Base-by-base conservation (phyloP, 1,284 basidiomycete genomes). In the Coriolopsis trogii region DNA sequence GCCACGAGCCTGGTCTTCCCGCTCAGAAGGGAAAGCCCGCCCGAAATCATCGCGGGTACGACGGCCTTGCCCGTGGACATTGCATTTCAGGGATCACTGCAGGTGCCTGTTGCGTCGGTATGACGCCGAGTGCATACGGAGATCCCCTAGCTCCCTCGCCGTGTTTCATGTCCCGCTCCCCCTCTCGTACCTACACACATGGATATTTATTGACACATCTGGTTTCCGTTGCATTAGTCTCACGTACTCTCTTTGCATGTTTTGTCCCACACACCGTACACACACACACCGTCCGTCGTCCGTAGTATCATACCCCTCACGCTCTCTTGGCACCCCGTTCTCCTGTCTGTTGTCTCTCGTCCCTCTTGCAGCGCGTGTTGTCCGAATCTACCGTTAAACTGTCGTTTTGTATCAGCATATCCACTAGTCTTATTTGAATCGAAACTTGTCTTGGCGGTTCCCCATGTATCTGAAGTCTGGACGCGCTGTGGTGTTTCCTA, bases 361-460 rank as follows among this genome's bases (percentile, higher is more conserved):
- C 48, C 44, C n/a, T 41, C 38, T 41, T 23, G 33, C 24, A 36
- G 34, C 28, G 13, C 29, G 33, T 41, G 15, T n/a, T n/a, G n/a
- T n/a, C n/a, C n/a, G n/a, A n/a, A n/a, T n/a, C n/a, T n/a, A n/a
- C n/a, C n/a, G n/a, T n/a, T n/a, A n/a, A n/a, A n/a, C n/a, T n/a
- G n/a, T 41, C 26, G 24, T 20, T 41, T 29, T 21, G 48, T 55
- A 53, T 55, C 53, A 53, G 55, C 56, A 46, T 55, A 52, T 51
- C 46, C 55, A 34, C 47, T 12, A 46, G 52, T 31, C 38, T 49
- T 49, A n/a, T 50, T 49, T 51, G 30, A 55, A 53, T 58, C 55
- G 39, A 36, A 55, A 41, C 53, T 54, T 51, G 29, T 46, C 25
- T 21, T 30, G 30, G 20, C 31, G 20, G 15, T 23, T 46, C 33